Percentiles rank a stretch among this genome's conserved stretches.
These are phyloP conservation scores for Fusarium brevicatenulatum DNA, from an alignment of 2,329 filamentous ascomycete genomes.

Conservation along the genomic window DNA sequence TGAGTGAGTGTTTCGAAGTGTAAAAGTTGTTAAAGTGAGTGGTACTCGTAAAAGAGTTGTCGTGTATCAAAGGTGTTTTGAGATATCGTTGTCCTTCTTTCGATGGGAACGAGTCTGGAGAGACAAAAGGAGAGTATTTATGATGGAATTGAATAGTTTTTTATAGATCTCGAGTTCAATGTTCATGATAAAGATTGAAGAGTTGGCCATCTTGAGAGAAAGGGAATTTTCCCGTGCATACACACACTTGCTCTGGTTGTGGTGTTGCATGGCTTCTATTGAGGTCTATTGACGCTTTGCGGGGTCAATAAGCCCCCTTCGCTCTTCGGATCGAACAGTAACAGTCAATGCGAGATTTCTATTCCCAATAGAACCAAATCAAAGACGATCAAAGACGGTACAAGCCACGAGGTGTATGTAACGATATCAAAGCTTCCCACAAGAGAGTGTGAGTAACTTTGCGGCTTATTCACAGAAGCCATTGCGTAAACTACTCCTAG, in stretches of 20 bases:
- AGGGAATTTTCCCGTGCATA: not conserved
- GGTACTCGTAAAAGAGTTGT: slow-evolving; percentile 32
- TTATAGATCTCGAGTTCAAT: slow-evolving; percentile 34
- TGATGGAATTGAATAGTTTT: slow-evolving; percentile 5
- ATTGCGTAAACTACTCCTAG: not conserved
- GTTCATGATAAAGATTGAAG: not conserved
- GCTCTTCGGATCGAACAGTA: not conserved
- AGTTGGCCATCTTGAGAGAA: not conserved
- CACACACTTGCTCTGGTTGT: not conserved
- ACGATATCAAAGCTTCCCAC: slow-evolving; percentile 4
- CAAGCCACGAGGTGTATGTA: not conserved
- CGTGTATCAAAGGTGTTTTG: slow-evolving; percentile 33
- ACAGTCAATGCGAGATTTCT: slow-evolving; percentile 1
- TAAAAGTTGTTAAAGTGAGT: slow-evolving; percentile 13
- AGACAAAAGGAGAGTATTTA: slow-evolving; percentile 12
- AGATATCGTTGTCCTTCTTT: slow-evolving; percentile 34
- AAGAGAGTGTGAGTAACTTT: not conserved
- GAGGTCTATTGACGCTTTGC: slow-evolving; percentile 27
- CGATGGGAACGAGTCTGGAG: slow-evolving; percentile 41
- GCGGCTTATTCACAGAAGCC: slow-evolving; percentile 22
- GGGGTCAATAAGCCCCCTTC: slow-evolving; percentile 32
- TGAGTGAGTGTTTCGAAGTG: slow-evolving; percentile 15
- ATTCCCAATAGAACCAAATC: not conserved
- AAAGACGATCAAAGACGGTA: slow-evolving; percentile 10
- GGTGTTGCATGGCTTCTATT: slow-evolving; percentile 27